Percentiles rank a stretch among this genome's conserved stretches.
Evolutionary conservation across 225 moss, liverwort and hornwort genomes (phyloP).

Genomic region (Neckera pumila): DNA sequence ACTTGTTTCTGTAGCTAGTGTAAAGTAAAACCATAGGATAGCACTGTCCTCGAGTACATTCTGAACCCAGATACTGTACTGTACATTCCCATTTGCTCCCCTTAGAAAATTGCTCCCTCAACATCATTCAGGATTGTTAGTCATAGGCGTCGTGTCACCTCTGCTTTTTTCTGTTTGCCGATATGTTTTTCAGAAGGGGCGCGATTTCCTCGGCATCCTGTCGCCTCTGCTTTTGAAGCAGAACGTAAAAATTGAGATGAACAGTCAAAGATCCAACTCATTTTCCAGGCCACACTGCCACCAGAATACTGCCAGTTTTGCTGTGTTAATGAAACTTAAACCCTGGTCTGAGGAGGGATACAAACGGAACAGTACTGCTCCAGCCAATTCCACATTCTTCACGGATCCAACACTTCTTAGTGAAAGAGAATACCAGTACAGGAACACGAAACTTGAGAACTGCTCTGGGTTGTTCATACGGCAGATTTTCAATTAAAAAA

Average conservation of each 20-base stretch:
- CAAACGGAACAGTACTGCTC: too few species aligned
- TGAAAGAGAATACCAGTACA: neutral
- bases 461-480: neutral
- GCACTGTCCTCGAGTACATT: neutral
- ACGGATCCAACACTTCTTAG: neutral
- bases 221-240: neutral
- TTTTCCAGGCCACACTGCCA: neutral
- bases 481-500: neutral
- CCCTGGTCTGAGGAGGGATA: neutral
- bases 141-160: neutral
- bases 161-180: neutral
- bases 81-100: neutral
- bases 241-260: neutral
- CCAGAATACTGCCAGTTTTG: neutral
- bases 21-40: neutral
- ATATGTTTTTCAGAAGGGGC: neutral
- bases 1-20: neutral
- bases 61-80: neutral
- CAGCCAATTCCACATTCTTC: neutral
- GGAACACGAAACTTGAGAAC: neutral
- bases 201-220: neutral
- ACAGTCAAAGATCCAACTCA: neutral
- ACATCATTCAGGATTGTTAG: neutral
- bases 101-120: neutral
- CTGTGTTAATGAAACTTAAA: neutral